Evolutionary conservation across 2,329 filamentous ascomycete genomes (phyloP).

Genomic region (Fusarium siculi): DNA sequence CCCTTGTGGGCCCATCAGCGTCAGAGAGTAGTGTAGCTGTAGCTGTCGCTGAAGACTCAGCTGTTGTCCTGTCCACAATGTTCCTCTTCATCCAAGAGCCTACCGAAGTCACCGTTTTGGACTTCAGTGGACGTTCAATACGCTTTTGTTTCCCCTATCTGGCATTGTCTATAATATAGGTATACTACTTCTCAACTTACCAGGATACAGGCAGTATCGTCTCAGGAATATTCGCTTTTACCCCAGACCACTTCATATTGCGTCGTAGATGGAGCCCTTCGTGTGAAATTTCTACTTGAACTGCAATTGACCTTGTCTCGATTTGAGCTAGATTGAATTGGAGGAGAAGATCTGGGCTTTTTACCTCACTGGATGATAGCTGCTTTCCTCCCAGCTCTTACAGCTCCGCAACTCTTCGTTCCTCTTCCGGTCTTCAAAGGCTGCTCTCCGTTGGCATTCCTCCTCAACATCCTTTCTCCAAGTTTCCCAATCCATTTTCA

Average conservation of each 20-base stretch:
- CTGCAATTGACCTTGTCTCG: background rate
- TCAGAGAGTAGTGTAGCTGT: background rate
- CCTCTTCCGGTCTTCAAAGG: background rate
- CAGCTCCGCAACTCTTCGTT: fast-evolving
- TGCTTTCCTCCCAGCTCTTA: background rate
- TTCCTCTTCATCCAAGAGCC: background rate
- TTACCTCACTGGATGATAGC: background rate
- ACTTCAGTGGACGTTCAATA: fast-evolving
- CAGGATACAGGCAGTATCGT: background rate
- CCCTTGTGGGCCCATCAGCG: background rate
- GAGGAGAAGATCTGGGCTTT: fast-evolving
- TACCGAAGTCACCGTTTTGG: background rate
- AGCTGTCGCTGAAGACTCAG: background rate
- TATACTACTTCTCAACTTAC: too few relatives aligned
- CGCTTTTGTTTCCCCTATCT: background rate
- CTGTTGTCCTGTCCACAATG: fast-evolving
- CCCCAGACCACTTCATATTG: background rate
- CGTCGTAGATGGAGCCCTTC: background rate
- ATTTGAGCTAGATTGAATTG: background rate
- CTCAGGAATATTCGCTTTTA: background rate
- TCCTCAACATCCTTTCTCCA: background rate
- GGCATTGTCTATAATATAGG: background rate
- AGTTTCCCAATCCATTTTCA: background rate
- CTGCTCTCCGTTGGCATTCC: background rate
- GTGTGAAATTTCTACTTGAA: background rate